Evolutionary conservation across 345 rosid genomes (phyloP).

Genomic region (Clausena lansium): DNA sequence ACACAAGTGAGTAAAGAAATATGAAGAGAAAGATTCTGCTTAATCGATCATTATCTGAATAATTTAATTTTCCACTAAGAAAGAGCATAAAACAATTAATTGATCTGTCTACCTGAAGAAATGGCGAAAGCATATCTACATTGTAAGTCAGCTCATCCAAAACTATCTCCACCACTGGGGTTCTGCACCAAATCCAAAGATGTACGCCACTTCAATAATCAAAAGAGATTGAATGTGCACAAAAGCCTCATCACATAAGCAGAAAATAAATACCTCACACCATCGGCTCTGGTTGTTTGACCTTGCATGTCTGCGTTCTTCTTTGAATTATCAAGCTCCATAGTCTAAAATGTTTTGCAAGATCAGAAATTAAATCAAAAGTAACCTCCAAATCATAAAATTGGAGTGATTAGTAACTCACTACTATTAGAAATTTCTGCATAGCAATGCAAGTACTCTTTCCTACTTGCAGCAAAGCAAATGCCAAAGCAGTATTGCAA

Average conservation of each 20-base stretch:
- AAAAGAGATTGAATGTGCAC: background rate
- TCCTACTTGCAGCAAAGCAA: constrained; percentile 49
- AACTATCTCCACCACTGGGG: constrained; percentile 67
- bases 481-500: constrained; percentile 24
- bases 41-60: background rate
- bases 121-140: constrained; percentile 44
- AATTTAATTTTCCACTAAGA: background rate
- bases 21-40: background rate
- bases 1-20: background rate
- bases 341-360: constrained; percentile 44
- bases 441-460: constrained; percentile 44
- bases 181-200: constrained; percentile 43
- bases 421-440: constrained; percentile 66
- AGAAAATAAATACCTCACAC: constrained; percentile 56
- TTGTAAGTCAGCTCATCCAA: constrained; percentile 71
- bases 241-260: background rate
- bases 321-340: constrained; percentile 76
- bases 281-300: constrained; percentile 64
- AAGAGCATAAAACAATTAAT: background rate
- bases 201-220: background rate
- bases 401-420: constrained; percentile 18
- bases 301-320: constrained; percentile 63
- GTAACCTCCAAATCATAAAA: constrained; percentile 1
- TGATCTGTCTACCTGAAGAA: constrained; percentile 55
- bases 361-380: constrained; percentile 9